phyloP scores from a whole-genome alignment of 75 land plant species.

The Sequoia sempervirens region DNA sequence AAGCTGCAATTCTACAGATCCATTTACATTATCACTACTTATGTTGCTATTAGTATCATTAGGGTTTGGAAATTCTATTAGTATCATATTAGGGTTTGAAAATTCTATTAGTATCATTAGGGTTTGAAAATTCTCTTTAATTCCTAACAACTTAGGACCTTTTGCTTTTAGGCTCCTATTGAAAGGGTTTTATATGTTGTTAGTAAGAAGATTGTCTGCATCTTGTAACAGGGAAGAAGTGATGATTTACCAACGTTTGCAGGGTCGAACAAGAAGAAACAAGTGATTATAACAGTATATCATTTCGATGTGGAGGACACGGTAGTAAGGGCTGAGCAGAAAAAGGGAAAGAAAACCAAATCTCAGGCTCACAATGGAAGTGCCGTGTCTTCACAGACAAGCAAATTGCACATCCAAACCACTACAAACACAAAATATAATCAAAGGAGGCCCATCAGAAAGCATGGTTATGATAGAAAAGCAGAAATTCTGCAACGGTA shows the following conservation, averaged over 20 bases:
- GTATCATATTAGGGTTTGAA: too few species aligned
- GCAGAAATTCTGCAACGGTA: neutral
- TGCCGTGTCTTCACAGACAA: neutral
- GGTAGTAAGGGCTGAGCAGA: neutral
- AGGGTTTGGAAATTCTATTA: too few species aligned
- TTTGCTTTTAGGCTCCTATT: too few species aligned
- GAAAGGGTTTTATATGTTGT: neutral
- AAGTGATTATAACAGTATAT: neutral
- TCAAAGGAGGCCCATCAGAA: neutral
- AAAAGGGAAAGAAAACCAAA: neutral
- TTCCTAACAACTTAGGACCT: too few species aligned
- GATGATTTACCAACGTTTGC: neutral
- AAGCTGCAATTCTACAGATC: too few species aligned
- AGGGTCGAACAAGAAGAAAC: neutral
- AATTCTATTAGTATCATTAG: too few species aligned
- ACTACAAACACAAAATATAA: neutral
- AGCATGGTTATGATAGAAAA: neutral
- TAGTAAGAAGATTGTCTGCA: neutral
- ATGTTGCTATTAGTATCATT: too few species aligned
- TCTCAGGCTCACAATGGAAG: neutral
- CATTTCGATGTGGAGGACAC: neutral
- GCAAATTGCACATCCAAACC: neutral
- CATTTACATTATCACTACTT: too few species aligned
- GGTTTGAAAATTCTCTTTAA: too few species aligned
- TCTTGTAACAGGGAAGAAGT: neutral